Conservation (phyloP, 2,329 filamentous ascomycete genomes). For the Penicillium sclerotigenum region DNA sequence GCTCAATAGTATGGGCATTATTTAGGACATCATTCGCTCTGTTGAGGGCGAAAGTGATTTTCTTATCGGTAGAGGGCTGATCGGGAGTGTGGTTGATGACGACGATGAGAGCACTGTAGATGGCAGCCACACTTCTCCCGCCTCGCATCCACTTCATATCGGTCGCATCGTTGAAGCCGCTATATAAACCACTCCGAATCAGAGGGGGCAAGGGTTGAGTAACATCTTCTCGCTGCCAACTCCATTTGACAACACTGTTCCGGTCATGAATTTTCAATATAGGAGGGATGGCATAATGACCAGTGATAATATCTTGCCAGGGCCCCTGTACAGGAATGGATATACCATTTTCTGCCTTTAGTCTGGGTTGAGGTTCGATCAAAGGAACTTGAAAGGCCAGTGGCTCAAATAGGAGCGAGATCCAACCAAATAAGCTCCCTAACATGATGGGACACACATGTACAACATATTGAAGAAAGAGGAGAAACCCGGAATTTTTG, state of each 20-base stretch:
- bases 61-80: slow-evolving; percentile 20
- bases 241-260: slow-evolving; percentile 14
- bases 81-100: slow-evolving; percentile 26
- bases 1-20: slow-evolving; percentile 24
- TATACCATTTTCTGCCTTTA: slow-evolving; percentile 4
- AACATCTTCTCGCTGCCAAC: slow-evolving; percentile 19
- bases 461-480: background rate
- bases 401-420: slow-evolving; percentile 13
- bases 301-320: slow-evolving; percentile 21
- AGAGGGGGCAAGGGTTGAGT: slow-evolving; percentile 16
- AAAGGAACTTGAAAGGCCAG: slow-evolving; percentile 6
- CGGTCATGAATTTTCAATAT: slow-evolving; percentile 18
- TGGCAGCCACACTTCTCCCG: slow-evolving; percentile 20
- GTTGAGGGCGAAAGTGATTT: slow-evolving; percentile 25
- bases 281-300: slow-evolving; percentile 13
- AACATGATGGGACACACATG: slow-evolving; percentile 7
- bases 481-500: background rate
- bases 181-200: slow-evolving; percentile 18
- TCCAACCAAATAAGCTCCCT: slow-evolving; percentile 10
- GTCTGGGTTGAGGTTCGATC: slow-evolving; percentile 16
- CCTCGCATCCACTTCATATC: slow-evolving; percentile 26
- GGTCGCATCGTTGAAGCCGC: slow-evolving; percentile 24
- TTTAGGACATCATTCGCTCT: slow-evolving; percentile 20
- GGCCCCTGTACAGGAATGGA: background rate
- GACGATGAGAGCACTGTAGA: slow-evolving; percentile 22